These are phyloP conservation scores for Puccinia coronata DNA, from an alignment of 1,284 basidiomycete genomes.

Conservation along the genomic window DNA sequence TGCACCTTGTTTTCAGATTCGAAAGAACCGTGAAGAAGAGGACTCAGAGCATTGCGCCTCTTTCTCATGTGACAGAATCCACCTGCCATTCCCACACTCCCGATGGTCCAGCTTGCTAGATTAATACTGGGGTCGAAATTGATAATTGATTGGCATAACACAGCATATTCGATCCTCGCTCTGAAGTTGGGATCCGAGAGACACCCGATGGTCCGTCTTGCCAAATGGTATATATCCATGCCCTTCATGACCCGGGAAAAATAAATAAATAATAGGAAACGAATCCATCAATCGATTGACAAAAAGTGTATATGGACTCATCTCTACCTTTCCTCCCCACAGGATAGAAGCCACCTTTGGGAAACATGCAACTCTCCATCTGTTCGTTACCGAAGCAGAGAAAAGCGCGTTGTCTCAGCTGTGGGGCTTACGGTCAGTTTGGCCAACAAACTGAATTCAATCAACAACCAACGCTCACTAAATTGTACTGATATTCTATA, in stretches of 20 bases:
- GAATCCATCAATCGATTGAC: not conserved
- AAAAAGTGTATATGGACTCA: not conserved
- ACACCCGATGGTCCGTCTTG: constrained; percentile 73
- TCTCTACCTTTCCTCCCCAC: not conserved
- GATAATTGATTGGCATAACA: constrained; percentile 99
- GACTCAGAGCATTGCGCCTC: not conserved
- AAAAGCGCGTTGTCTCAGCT: constrained; percentile 69
- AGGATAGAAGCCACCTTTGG: constrained; percentile 85
- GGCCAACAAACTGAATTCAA: constrained; percentile 35
- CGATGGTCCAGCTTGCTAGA: constrained; percentile 75
- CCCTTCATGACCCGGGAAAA: not conserved
- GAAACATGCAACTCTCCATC: constrained; percentile 75
- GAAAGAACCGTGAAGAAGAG: not conserved
- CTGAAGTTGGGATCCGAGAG: constrained; percentile 68
- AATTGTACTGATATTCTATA: constrained; percentile 48
- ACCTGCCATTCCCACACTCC: constrained; percentile 90
- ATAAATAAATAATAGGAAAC: not conserved
- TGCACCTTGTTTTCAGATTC: not conserved
- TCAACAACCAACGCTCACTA: not conserved
- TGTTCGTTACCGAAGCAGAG: constrained; percentile 93
- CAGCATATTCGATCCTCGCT: constrained; percentile 89
- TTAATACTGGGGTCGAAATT: constrained; percentile 73
- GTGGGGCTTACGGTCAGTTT: constrained; percentile 74
- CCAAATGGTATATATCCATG: constrained; percentile 66
- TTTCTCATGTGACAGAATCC: constrained; percentile 70